Conservation (phyloP, 2,329 filamentous ascomycete genomes). For the Claviceps citrina region DNA sequence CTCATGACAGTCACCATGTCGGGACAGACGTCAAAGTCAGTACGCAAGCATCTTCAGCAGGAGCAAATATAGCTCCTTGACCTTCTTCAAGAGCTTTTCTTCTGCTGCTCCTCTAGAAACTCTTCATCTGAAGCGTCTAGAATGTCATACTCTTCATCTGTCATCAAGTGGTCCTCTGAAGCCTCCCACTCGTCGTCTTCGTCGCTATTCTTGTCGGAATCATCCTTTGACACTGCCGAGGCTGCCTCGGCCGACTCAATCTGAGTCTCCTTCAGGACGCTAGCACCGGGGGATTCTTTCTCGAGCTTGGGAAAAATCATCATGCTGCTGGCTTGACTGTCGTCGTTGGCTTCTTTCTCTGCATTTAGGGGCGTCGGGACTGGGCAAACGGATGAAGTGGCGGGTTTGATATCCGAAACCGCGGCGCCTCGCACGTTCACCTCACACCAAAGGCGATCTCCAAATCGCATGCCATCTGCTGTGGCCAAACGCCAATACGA, state of each 20-base stretch:
- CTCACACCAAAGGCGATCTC: constrained; percentile 91
- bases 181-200: constrained; percentile 38
- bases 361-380: not conserved
- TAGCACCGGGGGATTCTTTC: constrained; percentile 75
- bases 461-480: constrained; percentile 66
- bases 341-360: constrained; percentile 16
- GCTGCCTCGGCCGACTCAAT: constrained; percentile 35
- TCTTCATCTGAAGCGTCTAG: constrained; percentile 91
- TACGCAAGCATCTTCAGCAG: not conserved
- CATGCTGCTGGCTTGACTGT: constrained; percentile 32
- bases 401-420: constrained; percentile 13
- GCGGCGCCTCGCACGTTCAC: constrained; percentile 47
- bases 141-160: constrained; percentile 96
- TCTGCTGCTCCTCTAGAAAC: constrained; percentile 42
- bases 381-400: constrained; percentile 7
- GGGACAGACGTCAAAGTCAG: not conserved
- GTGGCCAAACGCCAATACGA: constrained; percentile 95
- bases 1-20: constrained; percentile 7
- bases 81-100: constrained; percentile 22
- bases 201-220: constrained; percentile 23
- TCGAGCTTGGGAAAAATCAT: constrained; percentile 98
- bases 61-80: constrained; percentile 11
- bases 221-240: constrained; percentile 40
- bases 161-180: constrained; percentile 68
- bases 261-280: constrained; percentile 52